Conservation (phyloP, 768 basidiomycete species). For the Strobilomyces confusus region DNA sequence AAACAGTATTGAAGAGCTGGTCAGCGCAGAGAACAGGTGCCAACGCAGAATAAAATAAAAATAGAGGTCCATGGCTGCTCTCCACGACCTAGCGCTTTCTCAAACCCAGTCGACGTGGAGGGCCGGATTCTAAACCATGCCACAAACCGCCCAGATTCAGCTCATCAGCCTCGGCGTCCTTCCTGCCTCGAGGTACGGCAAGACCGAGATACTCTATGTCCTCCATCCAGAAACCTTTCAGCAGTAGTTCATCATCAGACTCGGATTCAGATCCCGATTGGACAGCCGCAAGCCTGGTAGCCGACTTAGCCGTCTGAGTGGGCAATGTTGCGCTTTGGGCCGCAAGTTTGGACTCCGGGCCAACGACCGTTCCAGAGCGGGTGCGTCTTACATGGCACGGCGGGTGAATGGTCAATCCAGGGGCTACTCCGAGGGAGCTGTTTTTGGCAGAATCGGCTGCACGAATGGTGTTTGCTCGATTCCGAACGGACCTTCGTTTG, state of each 20-base stretch:
- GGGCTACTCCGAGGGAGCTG: background rate
- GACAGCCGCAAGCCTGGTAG: background rate
- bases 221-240: constrained; percentile 20
- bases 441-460: constrained; percentile 40
- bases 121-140: constrained; percentile 4
- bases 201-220: constrained; percentile 22
- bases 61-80: background rate
- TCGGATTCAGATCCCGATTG: constrained; percentile 11
- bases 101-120: constrained; percentile 8
- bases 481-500: constrained; percentile 19
- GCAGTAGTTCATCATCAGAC: constrained; percentile 24
- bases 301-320: background rate
- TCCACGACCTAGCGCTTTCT: constrained; percentile 7
- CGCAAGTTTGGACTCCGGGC: constrained; percentile 25
- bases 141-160: constrained; percentile 23
- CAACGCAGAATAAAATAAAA: background rate
- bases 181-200: background rate
- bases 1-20: background rate
- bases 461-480: constrained; percentile 49
- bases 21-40: background rate
- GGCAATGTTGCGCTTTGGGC: background rate
- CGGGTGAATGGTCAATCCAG: background rate
- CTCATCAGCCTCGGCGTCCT: constrained; percentile 21
- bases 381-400: constrained; percentile 35
- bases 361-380: constrained; percentile 47